Base-by-base conservation (phyloP, 768 basidiomycete species). In the Trametes cinnabarina region DNA sequence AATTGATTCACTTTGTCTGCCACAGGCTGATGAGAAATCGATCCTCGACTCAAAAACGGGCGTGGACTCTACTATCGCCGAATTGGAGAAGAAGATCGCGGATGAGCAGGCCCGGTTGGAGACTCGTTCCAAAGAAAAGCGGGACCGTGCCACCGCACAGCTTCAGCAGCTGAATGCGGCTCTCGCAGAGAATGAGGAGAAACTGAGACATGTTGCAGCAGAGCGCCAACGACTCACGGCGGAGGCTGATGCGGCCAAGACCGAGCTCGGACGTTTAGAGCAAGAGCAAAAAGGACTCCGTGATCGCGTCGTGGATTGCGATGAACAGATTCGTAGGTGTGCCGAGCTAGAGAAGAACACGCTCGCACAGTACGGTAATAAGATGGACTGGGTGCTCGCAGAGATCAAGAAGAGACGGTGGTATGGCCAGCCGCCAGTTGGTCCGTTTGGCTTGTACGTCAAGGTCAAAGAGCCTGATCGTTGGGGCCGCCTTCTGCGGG, bases 381-480 rank as follows among this genome's bases (percentile, higher is more conserved):
- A 84, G 44, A 85, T 91, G 67, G 81, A 83, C 58, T 64, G 64
- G 0, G 78, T 92, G 8, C 65, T 90, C 42, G 76, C 77, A 10
- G 74, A 71, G 39, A 84, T 94, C 52, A 68, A 72, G 42, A 66
- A 64, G 26, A 74, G 72, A 68, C 73, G 55, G 5, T 93, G 92
- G 92, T 60, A 74, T 25, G 91, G 91, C 3, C 78, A 84, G 44
- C 66, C 66, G 19, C 90, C 90, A 0, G 70, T 91, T 32, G 92
- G 92, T 0, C 96, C 96, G 0, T 74, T 98, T 23, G 96, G 96
- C 0, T 60, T 81, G 47, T 80, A 83, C 68, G 87, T 98, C 65
- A 88, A 85, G 65, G 81, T 92, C 35, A 82, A 77, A 64, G 89
- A 95, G 47, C 73, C 77, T 3, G 65, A 75, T 58, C 73, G 66